phyloP scores from a whole-genome alignment of 2,329 filamentous ascomycete species.

The Amauroascus verrucosus region DNA sequence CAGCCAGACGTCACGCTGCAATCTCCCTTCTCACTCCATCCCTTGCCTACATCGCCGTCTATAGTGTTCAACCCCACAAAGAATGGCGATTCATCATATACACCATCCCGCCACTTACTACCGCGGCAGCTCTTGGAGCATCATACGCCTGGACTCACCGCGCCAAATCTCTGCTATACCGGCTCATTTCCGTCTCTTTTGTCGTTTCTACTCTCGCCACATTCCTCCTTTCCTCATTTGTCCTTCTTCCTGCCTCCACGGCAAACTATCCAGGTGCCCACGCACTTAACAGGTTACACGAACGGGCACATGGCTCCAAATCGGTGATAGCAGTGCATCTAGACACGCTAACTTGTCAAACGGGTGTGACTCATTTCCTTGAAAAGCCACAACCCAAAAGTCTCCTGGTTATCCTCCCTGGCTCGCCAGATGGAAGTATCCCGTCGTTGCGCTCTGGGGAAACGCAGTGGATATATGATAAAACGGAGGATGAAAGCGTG shows the following conservation, averaged over 20 bases:
- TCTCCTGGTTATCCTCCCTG: slow-evolving; percentile 17
- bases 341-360: slow-evolving; percentile 54
- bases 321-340: slow-evolving; percentile 40
- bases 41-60: slow-evolving; percentile 63
- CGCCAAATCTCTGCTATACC: slow-evolving; percentile 50
- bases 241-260: slow-evolving; percentile 71
- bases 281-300: slow-evolving; percentile 48
- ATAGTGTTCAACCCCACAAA: slow-evolving; percentile 87
- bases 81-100: slow-evolving; percentile 95
- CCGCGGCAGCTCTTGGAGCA: slow-evolving; percentile 62
- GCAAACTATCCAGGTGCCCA: slow-evolving; percentile 90
- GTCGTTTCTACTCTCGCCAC: slow-evolving; percentile 50
- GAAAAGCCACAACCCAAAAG: slow-evolving; percentile 28
- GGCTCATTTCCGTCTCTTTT: slow-evolving; percentile 46
- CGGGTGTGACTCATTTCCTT: slow-evolving; percentile 52
- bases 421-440: slow-evolving; percentile 18
- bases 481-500: slow-evolving; percentile 43
- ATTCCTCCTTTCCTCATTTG: slow-evolving; percentile 50
- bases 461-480: slow-evolving; percentile 48
- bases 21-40: slow-evolving; percentile 54
- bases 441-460: slow-evolving; percentile 16
- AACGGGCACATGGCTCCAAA: slow-evolving; percentile 22
- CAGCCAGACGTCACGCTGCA: slow-evolving; percentile 42
- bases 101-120: slow-evolving; percentile 68
- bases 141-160: slow-evolving; percentile 57